These are phyloP conservation scores for Porcisia deanei DNA, from an alignment of 208 protist genomes.

Conservation along the genomic window DNA sequence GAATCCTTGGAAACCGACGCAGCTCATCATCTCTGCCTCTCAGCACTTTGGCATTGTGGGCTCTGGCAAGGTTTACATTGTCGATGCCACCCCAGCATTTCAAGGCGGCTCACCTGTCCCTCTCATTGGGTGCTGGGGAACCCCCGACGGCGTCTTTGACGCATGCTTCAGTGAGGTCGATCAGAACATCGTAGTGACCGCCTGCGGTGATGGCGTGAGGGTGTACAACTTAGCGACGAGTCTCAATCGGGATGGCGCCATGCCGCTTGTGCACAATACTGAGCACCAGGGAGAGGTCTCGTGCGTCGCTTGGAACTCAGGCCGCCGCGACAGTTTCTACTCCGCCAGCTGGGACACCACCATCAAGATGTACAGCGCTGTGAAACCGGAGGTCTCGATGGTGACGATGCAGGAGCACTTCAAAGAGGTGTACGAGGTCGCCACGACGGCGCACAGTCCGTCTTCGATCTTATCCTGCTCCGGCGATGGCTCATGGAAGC, in stretches of 20 bases:
- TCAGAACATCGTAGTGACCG: slow-evolving; percentile 75
- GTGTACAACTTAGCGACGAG: slow-evolving; percentile 79
- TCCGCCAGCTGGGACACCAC: slow-evolving; percentile 86
- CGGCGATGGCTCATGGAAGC: slow-evolving; percentile 90
- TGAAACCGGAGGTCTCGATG: slow-evolving; percentile 55
- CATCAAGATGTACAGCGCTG: slow-evolving; percentile 81
- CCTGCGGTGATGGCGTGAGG: slow-evolving; percentile 89
- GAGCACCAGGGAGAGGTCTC: slow-evolving; percentile 87
- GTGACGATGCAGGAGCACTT: slow-evolving; percentile 80
- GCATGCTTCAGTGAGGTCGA: slow-evolving; percentile 85
- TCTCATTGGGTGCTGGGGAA: slow-evolving; percentile 83
- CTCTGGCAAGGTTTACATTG: slow-evolving; percentile 89
- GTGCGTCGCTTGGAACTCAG: slow-evolving; percentile 75
- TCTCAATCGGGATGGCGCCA: slow-evolving; percentile 74
- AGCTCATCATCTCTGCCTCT: slow-evolving; percentile 72
- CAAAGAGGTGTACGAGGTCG: slow-evolving; percentile 92
- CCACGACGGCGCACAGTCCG: slow-evolving; percentile 67
- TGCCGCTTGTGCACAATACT: slow-evolving; percentile 71
- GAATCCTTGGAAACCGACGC: slow-evolving; percentile 84
- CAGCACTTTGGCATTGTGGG: slow-evolving; percentile 90
- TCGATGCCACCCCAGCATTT: slow-evolving; percentile 66
- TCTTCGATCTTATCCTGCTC: slow-evolving; percentile 87
- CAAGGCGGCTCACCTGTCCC: slow-evolving; percentile 50
- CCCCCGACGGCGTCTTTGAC: slow-evolving; percentile 84
- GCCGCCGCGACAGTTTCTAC: slow-evolving; percentile 72